phyloP scores from a whole-genome alignment of 2,329 filamentous ascomycete genomes.

The Colletotrichum zoysiae region DNA sequence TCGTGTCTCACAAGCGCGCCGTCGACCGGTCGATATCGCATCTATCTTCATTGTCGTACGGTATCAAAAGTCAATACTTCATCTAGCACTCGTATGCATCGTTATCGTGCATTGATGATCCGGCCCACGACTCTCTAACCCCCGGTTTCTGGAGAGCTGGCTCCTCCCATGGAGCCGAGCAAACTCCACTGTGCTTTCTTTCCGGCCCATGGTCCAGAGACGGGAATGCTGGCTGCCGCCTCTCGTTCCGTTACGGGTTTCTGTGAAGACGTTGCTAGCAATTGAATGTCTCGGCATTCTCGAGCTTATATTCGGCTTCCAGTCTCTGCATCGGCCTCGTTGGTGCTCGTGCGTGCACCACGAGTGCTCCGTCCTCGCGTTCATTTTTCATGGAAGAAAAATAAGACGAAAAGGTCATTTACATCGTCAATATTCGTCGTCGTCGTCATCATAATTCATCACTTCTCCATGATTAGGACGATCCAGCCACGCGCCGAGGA shows the following conservation, averaged over 20 bases:
- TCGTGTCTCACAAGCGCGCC: neutral
- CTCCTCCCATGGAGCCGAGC: neutral
- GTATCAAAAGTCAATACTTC: neutral
- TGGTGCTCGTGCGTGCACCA: neutral
- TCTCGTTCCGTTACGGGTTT: neutral
- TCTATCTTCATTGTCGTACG: no score
- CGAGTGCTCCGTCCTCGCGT: neutral
- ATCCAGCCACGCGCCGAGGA: neutral
- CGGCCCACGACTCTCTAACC: neutral
- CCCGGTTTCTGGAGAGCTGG: neutral
- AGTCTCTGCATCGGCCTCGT: neutral
- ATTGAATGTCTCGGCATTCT: neutral
- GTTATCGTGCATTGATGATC: neutral
- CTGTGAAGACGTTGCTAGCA: neutral
- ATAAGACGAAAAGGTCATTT: no score
- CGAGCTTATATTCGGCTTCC: neutral
- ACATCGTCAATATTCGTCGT: neutral
- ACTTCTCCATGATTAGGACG: constrained; percentile 1
- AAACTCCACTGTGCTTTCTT: neutral
- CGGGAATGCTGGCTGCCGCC: neutral
- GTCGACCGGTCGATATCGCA: neutral
- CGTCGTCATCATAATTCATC: constrained; percentile 23
- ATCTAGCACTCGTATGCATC: neutral
- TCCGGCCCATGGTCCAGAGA: neutral
- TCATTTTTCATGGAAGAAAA: neutral